Evolutionary conservation across 306 rosid genomes (phyloP), one percentile per base, ranked within the genome.

Genomic region (Inga leiocalycina): DNA sequence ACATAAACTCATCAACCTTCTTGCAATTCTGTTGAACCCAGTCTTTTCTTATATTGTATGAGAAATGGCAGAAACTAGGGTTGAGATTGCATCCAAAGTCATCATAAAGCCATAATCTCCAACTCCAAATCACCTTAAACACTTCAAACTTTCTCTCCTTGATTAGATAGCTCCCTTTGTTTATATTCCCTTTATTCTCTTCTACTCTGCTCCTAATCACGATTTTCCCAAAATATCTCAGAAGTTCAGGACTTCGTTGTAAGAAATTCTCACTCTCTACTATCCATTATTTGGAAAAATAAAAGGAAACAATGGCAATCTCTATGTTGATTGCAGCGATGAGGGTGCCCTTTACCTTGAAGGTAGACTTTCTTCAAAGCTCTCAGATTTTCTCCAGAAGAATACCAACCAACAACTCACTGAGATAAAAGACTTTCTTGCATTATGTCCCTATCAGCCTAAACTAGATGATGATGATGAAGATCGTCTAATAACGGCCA

Each of bases 201-300:
- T 80, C 61, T 80, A 74, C 66, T 35, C 87, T 27, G n/a, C 80
- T 15, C 8, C 59, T 5, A 24, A 65, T n/a, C 24, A n/a, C 4
- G 67, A 61, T 43, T 48, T 62, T 10, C 1, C 39, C 43, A 2
- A 15, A 4, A 4, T 72, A 3, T 86, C 89, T 41, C 3, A 20
- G 0, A n/a, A 15, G 8, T 37, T 86, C 2, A 74, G 75, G 71
- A 10, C 49, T 35, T 79, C 84, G 7, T n/a, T 86, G 16, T 76
- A 86, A 1, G 19, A 79, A 1, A 34, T 48, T 2, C 70, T 86
- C 37, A 66, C 84, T 69, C 76, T 51, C 4, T 79, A 68, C 13
- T 69, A 79, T 65, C 86, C 86, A 3, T 79, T 82, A 2, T 84
- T 79, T 32, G 89, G 86, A 46, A 86, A n/a, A 62, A 8, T 49